Conservation (phyloP, 108 stramenopile genomes). For the Cylindrotheca fusiformis region DNA sequence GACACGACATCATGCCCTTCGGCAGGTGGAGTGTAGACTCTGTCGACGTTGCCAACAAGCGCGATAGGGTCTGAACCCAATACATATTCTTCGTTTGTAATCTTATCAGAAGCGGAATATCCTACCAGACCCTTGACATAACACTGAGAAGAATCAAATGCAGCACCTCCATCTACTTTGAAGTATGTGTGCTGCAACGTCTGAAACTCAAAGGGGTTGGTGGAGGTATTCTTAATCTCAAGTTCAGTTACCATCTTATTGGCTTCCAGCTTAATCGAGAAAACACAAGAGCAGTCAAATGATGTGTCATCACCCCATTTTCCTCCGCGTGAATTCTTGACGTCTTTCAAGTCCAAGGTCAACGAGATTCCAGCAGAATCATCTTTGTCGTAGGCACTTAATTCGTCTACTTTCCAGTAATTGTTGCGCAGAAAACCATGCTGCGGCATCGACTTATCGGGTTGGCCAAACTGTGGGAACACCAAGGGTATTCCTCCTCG, state of each 20-base stretch:
- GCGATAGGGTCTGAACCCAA: constrained; percentile 46
- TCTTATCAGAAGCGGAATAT: constrained; percentile 53
- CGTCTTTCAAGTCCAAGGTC: constrained; percentile 58
- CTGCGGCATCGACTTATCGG: constrained; percentile 70
- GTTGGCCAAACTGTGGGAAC: constrained; percentile 84
- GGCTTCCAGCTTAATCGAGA: constrained; percentile 44
- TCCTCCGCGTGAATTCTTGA: constrained; percentile 56
- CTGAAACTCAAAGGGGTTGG: constrained; percentile 57
- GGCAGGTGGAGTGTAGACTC: constrained; percentile 57
- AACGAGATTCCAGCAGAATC: constrained; percentile 45
- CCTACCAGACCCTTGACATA: constrained; percentile 65
- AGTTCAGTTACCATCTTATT: constrained; percentile 53
- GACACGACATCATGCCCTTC: constrained; percentile 48
- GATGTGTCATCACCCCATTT: constrained; percentile 45
- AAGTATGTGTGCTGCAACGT: constrained; percentile 76
- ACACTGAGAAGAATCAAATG: constrained; percentile 50
- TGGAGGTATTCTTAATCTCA: constrained; percentile 56
- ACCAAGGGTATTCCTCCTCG: constrained; percentile 81
- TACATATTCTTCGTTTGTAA: constrained; percentile 39
- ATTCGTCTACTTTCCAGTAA: constrained; percentile 46
- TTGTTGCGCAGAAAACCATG: constrained; percentile 81
- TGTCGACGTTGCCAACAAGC: constrained; percentile 44
- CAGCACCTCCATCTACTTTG: constrained; percentile 47
- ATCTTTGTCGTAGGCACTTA: constrained; percentile 22
- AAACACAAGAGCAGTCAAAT: constrained; percentile 35